Base-by-base conservation (phyloP, 306 rosid genomes). In the Purshia tridentata region DNA sequence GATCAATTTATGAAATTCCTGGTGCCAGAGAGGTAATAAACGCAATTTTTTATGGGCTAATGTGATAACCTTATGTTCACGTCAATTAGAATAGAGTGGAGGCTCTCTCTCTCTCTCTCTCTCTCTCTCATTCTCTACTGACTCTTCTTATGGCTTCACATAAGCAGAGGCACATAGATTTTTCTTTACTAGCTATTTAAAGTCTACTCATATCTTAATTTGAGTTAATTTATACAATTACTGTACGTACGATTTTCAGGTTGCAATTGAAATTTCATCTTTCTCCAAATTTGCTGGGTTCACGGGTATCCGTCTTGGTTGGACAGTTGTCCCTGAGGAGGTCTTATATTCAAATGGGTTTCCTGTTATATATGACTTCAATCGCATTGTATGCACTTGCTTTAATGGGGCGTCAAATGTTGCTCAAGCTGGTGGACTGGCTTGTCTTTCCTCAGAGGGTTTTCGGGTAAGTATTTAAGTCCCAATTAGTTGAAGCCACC, bases 1-100 rank as follows among this genome's bases (percentile, higher is more conserved):
- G 83, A 54, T 88, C 93, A 69, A 90, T 90, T 72, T 90, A 55
- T 59, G 91, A 90, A 79, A 86, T 86, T 76, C 65, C 91, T 15
- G 91, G 93, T 67, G 91, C 93, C 64, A 88, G 82, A 83, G 86
- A 89, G 87, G 92, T 80, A 70, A 70, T 52, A 15, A 16, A 6
- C 41, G 65, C 22, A 40, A 49, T 68, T 35, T 8, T 42, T 40
- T 19, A 9, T 19, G 39, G 4, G 42, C 41, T 20, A 22, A 6
- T n/a, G 14, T 4, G 22, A 9, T 2, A 29, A 29, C 35, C 2
- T 29, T 29, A 29, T 29, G 35, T 29, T 29, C 2, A 29, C 35
- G 35, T 29, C 35, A 3, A 29, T 29, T 29, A 29, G 2, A 29
- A 29, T 29, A 29, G 35, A 29, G 35, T 29, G 35, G 2, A 29